A percentile compares a stretch with the other conserved stretches of the same genome.
phyloP scores from a whole-genome alignment of 225 moss, liverwort and hornwort genomes.

The Polytrichum formosum region DNA sequence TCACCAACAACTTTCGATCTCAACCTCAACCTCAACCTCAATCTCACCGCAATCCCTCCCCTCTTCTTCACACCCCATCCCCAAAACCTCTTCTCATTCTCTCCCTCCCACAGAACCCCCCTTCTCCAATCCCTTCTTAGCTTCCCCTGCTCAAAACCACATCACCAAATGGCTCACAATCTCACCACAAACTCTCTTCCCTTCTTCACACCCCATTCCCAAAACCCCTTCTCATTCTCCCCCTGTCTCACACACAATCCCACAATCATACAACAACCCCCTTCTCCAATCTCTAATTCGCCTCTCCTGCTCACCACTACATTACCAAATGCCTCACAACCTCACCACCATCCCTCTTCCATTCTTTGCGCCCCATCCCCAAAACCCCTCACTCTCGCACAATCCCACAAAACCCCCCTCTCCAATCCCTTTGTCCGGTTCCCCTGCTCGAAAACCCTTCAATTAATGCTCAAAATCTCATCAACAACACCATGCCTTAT shows the following conservation, averaged over 20 bases:
- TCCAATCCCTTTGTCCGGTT: no score
- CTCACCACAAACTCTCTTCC: not conserved
- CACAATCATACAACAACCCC: not conserved
- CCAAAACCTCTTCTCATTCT: not conserved
- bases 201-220: not conserved
- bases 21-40: not conserved
- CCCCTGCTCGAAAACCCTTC: no score
- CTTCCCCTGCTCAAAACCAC: conserved; percentile 12
- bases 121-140: not conserved
- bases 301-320: conserved; percentile 10
- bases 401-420: no score
- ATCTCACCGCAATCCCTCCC: not conserved
- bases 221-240: not conserved
- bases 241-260: not conserved
- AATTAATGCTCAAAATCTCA: no score
- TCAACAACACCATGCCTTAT: no score
- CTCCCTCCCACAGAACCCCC: not conserved
- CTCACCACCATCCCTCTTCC: not conserved
- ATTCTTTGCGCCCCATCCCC: not conserved
- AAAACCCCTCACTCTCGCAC: not conserved
- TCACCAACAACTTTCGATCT: conserved; percentile 17
- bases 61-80: not conserved
- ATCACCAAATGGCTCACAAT: not conserved
- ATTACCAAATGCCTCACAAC: not conserved
- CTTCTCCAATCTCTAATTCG: conserved; percentile 3